Percentiles rank a stretch among this genome's conserved stretches.
phyloP scores from a whole-genome alignment of 257 asterid genomes.

The Nicotiana obtusifolia region DNA sequence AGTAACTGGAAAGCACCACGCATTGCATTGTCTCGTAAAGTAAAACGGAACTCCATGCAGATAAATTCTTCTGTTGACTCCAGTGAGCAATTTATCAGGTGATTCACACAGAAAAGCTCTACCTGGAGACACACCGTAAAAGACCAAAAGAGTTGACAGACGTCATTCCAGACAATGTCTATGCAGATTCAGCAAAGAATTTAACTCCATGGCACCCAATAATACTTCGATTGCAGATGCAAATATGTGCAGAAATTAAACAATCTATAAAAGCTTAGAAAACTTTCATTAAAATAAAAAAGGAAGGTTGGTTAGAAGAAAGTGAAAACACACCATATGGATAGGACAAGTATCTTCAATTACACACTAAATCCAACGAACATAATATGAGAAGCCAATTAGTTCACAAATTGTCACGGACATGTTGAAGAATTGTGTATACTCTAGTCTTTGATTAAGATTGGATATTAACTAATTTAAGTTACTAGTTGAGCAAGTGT shows the following conservation, averaged over 20 bases:
- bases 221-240: not conserved
- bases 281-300: not conserved
- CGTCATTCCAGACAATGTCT: not conserved
- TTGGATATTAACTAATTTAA: not conserved
- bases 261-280: not conserved
- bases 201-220: not conserved
- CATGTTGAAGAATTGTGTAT: not conserved
- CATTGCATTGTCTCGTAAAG: constrained; percentile 94
- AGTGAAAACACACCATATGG: not conserved
- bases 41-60: constrained; percentile 97
- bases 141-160: not conserved
- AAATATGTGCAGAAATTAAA: not conserved
- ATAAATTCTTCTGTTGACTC: constrained; percentile 99
- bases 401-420: not conserved
- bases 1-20: constrained; percentile 98
- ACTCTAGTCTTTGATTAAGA: not conserved
- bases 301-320: not conserved
- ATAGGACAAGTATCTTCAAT: not conserved
- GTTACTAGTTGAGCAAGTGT: not conserved
- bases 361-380: not conserved
- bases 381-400: constrained; percentile 1
- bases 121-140: constrained; percentile 54
- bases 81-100: constrained; percentile 92
- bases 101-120: constrained; percentile 95
- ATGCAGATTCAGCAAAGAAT: constrained; percentile 1